Evolutionary conservation across 371 early-diverging fungal species (phyloP), one percentile per base, ranked within the genome.

Genomic region (Circinella umbellata): DNA sequence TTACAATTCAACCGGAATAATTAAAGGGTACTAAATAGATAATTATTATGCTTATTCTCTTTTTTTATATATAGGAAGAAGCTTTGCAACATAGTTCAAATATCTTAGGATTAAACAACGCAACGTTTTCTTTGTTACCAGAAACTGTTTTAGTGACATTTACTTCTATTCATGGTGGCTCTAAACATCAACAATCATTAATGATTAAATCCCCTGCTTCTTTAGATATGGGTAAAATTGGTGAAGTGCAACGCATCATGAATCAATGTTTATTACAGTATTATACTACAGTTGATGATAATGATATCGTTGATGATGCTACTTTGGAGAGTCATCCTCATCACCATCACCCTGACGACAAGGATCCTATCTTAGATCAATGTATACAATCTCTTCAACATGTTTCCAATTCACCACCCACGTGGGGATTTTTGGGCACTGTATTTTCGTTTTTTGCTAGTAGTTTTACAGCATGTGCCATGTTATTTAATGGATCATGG

Each of bases 11-110:
- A 55, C 53, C 46, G 18, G 51, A 49, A 8, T n/a, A 47, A 47
- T 13, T 27, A 13, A 47, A 48, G 7, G 1, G 0, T 27, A 27
- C 37, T 36, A 36, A 53, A 9, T 54, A 20, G 14, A 7, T 53
- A 36, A 39, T 5, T 55, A 15, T 34, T 39, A 59, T n/a, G n/a
- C n/a, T n/a, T n/a, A n/a, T n/a, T n/a, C n/a, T n/a, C n/a, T n/a
- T n/a, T n/a, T n/a, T n/a, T n/a, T n/a, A n/a, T n/a, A n/a, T 65
- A 11, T 66, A 79, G 82, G 81, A 83, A 66, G 79, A 79, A n/a
- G 73, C 73, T 7, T 63, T 83, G 8, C 75, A 76, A 17, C 78
- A 79, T 36, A 78, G 78, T 3, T 64, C 79, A 6, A 63, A 61
- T n/a, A 35, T 73, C 39, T 47, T 83, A 20, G 70, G 39, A 17